Conservation (phyloP, 208 protist species). For the Acanthamoeba lenticulata region DNA sequence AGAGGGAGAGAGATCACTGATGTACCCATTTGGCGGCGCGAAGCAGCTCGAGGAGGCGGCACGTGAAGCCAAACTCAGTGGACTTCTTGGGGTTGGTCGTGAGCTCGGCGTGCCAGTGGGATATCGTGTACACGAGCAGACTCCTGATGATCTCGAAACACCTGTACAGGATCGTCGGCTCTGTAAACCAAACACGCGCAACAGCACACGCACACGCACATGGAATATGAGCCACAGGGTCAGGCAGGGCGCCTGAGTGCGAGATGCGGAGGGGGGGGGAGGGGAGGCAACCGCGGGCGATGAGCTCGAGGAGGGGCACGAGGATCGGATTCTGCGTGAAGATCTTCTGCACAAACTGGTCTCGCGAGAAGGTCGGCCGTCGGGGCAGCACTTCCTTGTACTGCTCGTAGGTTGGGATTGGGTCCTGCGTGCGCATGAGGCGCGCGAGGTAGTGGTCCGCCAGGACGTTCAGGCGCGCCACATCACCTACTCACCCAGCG, state of each 20-base stretch:
- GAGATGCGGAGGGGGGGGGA: background rate
- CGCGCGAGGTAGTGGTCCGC: background rate
- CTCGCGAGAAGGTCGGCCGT: background rate
- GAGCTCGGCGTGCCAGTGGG: background rate
- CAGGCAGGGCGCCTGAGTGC: background rate
- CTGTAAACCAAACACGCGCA: background rate
- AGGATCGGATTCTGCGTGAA: background rate
- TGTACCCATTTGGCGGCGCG: background rate
- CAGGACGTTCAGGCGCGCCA: background rate
- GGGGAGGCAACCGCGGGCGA: background rate
- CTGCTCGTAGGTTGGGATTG: constrained; percentile 6
- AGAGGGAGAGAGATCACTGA: too few species aligned
- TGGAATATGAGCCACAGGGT: background rate
- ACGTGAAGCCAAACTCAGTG: background rate
- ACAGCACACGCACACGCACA: too few species aligned
- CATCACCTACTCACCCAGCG: background rate
- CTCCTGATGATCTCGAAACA: background rate
- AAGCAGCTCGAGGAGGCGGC: background rate
- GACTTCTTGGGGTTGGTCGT: background rate
- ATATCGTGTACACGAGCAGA: background rate
- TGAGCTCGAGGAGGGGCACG: background rate
- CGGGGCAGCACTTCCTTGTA: constrained; percentile 4
- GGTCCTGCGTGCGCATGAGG: background rate
- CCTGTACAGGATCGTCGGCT: background rate
- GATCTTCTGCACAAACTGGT: constrained; percentile 6